Base-by-base conservation (phyloP, 305 asterid genomes). In the Fraxinus albicans region DNA sequence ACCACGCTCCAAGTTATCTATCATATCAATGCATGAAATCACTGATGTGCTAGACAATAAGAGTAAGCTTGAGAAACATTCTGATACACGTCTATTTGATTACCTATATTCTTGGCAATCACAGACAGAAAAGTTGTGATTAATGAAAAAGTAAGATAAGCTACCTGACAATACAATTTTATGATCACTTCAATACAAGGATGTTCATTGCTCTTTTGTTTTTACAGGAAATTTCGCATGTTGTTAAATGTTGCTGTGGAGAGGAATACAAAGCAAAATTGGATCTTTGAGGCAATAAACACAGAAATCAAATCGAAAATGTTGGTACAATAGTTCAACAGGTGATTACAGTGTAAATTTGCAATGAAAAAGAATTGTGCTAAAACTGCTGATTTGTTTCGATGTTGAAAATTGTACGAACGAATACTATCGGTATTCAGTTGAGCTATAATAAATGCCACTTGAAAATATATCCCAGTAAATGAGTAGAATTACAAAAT, bases 191-290 rank as follows among this genome's bases (percentile, higher is more conserved):
- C 73, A 63, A 67, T 63, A 81, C 35, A 79, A 13, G 42, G 76
- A 72, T 78, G 27, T 58, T 10, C 42, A 74, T 33, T 4, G 36
- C 13, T 69, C 73, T 75, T 79, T 84, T 77, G 60, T 44, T 82
- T 85, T 81, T 82, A 75, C 95, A 95, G 97, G 93, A 85, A 80
- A 89, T 93, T 79, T 88, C 90, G 8, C 92, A 88, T 83, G 80
- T 73, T n/a, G 88, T 91, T 77, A 85, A 82, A 84, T 95, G 98
- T 87, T 86, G 91, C 82, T 95, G 98, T 77, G 98, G 96, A 77
- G 89, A 88, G 89, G 92, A 91, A 84, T 95, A 87, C 92, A 83
- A 63, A 27, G 94, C 87, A 80, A 86, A 63, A 72, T 83, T 91
- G 86, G 88, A 87, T 70, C 55, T 33, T 78, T 82, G 79, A 76